A percentile compares a stretch with the other conserved stretches of the same genome.
phyloP scores from a whole-genome alignment of 164 flowering plant genomes.

The Magnolia kwangsiensis region DNA sequence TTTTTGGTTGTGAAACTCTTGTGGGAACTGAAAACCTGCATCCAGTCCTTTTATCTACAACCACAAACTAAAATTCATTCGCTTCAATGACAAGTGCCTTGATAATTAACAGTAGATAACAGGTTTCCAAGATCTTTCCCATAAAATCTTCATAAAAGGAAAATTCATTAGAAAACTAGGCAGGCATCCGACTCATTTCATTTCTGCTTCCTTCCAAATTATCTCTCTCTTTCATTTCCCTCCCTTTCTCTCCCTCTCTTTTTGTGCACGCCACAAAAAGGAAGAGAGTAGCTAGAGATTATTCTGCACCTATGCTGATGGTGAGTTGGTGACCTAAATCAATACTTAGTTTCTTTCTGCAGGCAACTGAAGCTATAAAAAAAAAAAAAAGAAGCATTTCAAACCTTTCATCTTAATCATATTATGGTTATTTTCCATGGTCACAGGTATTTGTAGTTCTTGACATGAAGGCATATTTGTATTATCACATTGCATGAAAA shows the following conservation, averaged over 20 bases:
- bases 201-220: no score
- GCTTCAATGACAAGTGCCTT: conserved; percentile 6
- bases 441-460: background rate
- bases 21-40: conserved; percentile 29
- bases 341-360: background rate
- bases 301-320: background rate
- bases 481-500: background rate
- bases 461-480: background rate
- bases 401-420: background rate
- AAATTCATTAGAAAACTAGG: no score
- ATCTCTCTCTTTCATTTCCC: no score
- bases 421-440: background rate
- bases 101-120: background rate
- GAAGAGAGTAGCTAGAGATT: background rate
- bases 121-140: no score
- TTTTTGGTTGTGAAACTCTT: conserved; percentile 37
- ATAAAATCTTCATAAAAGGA: no score
- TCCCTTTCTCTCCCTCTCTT: background rate
- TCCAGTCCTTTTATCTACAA: conserved; percentile 67
- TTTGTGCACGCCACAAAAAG: background rate
- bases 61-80: conserved; percentile 26
- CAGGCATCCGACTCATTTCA: no score
- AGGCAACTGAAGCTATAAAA: background rate
- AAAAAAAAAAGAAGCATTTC: background rate
- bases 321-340: background rate